Conservation (phyloP, 768 basidiomycete species). For the Infundibulicybe gibba region DNA sequence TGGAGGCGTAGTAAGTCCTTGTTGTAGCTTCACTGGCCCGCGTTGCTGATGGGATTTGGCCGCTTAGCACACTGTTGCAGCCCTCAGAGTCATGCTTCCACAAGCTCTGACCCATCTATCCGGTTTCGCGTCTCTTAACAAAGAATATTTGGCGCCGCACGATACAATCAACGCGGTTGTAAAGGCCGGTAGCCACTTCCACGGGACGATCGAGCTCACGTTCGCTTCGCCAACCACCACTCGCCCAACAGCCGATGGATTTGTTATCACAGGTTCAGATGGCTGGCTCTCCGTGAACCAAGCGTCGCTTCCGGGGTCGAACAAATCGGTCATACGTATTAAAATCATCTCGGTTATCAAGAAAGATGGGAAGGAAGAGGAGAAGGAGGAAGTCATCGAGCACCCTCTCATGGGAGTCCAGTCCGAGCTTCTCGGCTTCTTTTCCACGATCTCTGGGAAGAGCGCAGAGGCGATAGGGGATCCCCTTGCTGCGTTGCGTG, state of each 20-base stretch:
- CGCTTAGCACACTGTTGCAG: constrained; percentile 61
- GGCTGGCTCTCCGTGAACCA: constrained; percentile 55
- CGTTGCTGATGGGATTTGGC: constrained; percentile 3
- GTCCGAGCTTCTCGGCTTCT: constrained; percentile 56
- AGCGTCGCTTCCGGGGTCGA: constrained; percentile 17
- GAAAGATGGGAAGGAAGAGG: constrained; percentile 32
- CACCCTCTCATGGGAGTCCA: constrained; percentile 48
- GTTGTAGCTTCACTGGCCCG: not conserved
- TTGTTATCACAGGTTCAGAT: constrained; percentile 57
- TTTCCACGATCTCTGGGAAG: constrained; percentile 46
- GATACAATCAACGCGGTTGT: constrained; percentile 71
- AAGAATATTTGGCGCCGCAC: constrained; percentile 68
- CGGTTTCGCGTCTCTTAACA: constrained; percentile 64
- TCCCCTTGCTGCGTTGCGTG: constrained; percentile 60
- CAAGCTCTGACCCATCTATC: constrained; percentile 50
- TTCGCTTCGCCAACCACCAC: constrained; percentile 51
- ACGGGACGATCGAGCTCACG: constrained; percentile 63
- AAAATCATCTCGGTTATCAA: constrained; percentile 33
- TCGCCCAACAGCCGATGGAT: constrained; percentile 30
- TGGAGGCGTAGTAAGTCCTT: constrained; percentile 63
- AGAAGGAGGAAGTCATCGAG: constrained; percentile 47
- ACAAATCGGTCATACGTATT: constrained; percentile 27
- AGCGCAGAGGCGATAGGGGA: constrained; percentile 52
- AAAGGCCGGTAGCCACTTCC: constrained; percentile 44
- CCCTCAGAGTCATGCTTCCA: constrained; percentile 58